Percentiles rank a stretch among this genome's conserved stretches.
These are phyloP conservation scores for Cytospora chrysosperma DNA, from an alignment of 2,329 filamentous ascomycete genomes.

Conservation along the genomic window DNA sequence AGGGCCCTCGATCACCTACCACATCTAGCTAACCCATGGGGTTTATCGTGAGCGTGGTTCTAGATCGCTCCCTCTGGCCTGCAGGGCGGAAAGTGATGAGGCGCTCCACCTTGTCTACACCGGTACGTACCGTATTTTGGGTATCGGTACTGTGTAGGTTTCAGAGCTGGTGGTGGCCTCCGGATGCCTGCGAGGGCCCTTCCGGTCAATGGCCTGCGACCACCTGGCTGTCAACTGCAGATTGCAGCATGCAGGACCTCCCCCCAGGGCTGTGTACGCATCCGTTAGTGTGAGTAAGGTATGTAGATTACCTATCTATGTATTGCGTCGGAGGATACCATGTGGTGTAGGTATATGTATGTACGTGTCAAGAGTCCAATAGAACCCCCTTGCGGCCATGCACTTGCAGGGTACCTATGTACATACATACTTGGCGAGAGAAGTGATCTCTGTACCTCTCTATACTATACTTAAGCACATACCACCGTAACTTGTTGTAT, in stretches of 20 bases:
- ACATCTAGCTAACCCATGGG: neutral
- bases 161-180: neutral
- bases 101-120: neutral
- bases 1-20: conserved; percentile 4
- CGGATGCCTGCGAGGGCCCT: neutral
- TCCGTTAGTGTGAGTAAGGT: neutral
- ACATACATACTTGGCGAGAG: too few species aligned
- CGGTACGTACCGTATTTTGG: neutral
- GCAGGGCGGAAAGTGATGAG: neutral
- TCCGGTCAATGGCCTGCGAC: conserved; percentile 8
- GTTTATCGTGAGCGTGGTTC: neutral
- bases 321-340: neutral
- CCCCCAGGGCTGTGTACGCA: conserved; percentile 4
- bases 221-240: conserved; percentile 16
- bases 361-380: neutral
- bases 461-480: too few species aligned
- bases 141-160: too few species aligned
- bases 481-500: too few species aligned
- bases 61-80: neutral
- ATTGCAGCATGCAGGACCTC: conserved; percentile 12
- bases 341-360: too few species aligned
- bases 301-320: neutral
- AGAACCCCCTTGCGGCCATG: neutral
- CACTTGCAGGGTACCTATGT: neutral
- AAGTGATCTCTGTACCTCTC: too few species aligned